Conservation (phyloP, 768 basidiomycete species). For the Trametes sanguinea region DNA sequence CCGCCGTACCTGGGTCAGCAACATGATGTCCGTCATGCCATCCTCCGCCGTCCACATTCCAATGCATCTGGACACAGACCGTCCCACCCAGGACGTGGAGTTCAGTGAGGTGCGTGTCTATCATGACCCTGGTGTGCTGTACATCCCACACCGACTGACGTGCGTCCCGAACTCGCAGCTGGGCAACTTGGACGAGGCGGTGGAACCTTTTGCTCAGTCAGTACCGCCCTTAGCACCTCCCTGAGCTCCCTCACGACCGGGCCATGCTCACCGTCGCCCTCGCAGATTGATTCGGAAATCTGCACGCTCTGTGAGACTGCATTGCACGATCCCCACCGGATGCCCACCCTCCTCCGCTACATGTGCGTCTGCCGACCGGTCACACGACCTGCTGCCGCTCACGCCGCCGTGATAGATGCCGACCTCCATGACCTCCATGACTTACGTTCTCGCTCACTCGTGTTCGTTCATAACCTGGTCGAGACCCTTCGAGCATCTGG, state of each 20-base stretch:
- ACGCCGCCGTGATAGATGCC: constrained; percentile 42
- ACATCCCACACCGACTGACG: constrained; percentile 13
- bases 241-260: background rate
- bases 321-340: constrained; percentile 66
- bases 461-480: constrained; percentile 65
- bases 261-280: constrained; percentile 5
- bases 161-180: constrained; percentile 38
- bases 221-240: constrained; percentile 22
- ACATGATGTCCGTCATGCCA: constrained; percentile 36
- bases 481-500: constrained; percentile 61
- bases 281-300: constrained; percentile 51
- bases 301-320: constrained; percentile 52
- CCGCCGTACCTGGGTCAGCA: constrained; percentile 8
- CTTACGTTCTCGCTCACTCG: constrained; percentile 58
- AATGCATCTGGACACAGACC: constrained; percentile 28
- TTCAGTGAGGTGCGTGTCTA: constrained; percentile 39
- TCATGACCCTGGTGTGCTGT: background rate
- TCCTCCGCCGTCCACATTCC: constrained; percentile 26
- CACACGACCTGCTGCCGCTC: constrained; percentile 11
- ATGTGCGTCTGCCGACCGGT: constrained; percentile 45
- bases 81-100: constrained; percentile 29
- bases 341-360: constrained; percentile 56
- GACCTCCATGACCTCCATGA: constrained; percentile 73
- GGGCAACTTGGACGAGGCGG: constrained; percentile 54
- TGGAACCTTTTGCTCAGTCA: constrained; percentile 63